Percentiles rank a stretch among this genome's conserved stretches.
Evolutionary conservation across 1,284 basidiomycete genomes (phyloP).

Genomic region (Heterobasidion parviporum): DNA sequence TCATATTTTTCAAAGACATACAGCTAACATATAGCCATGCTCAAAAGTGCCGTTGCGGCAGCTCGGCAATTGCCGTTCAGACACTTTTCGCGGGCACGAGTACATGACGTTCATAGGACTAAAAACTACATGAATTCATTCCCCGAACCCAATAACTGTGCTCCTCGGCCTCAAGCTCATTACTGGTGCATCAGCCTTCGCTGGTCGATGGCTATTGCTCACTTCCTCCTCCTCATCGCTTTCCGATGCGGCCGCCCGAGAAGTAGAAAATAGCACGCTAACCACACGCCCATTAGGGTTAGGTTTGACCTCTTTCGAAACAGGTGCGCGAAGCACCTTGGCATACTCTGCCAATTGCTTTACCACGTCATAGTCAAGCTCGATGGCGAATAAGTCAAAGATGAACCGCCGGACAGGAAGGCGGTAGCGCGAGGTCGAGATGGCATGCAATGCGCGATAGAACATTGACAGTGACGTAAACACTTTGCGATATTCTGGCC

Average conservation of each 20-base stretch:
- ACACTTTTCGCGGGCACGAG: too few relatives aligned
- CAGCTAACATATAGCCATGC: too few relatives aligned
- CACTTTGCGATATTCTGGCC: slow-evolving; percentile 65
- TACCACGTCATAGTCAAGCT: slow-evolving; percentile 56
- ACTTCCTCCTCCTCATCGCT: slow-evolving; percentile 56
- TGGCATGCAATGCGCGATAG: slow-evolving; percentile 77
- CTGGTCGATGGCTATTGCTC: slow-evolving; percentile 11
- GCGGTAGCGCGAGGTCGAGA: slow-evolving; percentile 84
- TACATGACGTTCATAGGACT: not conserved
- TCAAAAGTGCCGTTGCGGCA: too few relatives aligned
- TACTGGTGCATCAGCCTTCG: slow-evolving; percentile 26
- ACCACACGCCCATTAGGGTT: slow-evolving; percentile 8
- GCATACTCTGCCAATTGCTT: slow-evolving; percentile 42
- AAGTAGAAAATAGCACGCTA: slow-evolving; percentile 13
- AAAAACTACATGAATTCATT: not conserved
- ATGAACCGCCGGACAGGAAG: slow-evolving; percentile 88
- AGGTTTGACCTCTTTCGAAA: slow-evolving; percentile 5
- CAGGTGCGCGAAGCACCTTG: slow-evolving; percentile 29
- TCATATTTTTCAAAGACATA: too few relatives aligned
- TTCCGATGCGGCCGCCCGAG: slow-evolving; percentile 33
- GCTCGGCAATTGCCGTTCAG: too few relatives aligned
- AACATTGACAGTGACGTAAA: slow-evolving; percentile 77
- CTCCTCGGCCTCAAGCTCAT: slow-evolving; percentile 52
- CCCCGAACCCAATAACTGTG: slow-evolving; percentile 50
- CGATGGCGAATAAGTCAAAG: slow-evolving; percentile 85